These are phyloP conservation scores for Neonectria punicea DNA, from an alignment of 2,329 filamentous ascomycete genomes.

Conservation along the genomic window DNA sequence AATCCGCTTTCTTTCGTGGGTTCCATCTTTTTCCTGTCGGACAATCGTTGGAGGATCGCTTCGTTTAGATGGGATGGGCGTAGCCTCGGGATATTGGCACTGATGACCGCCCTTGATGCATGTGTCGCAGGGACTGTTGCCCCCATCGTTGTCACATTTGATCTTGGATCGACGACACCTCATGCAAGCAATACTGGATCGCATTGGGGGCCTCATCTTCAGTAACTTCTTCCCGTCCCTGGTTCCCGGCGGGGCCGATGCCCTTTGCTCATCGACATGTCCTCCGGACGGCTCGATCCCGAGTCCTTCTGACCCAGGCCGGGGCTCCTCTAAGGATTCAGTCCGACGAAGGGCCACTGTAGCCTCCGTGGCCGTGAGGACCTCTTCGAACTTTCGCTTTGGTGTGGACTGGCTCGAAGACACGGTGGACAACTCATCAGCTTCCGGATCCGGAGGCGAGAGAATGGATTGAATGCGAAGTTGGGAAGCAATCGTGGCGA, in stretches of 20 bases:
- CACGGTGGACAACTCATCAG: conserved; percentile 48
- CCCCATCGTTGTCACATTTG: conserved; percentile 84
- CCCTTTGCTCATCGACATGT: conserved; percentile 25
- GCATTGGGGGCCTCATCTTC: conserved; percentile 63
- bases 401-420: conserved; percentile 28
- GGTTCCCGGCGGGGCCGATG: conserved; percentile 2
- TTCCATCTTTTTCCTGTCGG: conserved; percentile 55
- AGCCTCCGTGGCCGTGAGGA: conserved; percentile 26
- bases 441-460: conserved; percentile 56
- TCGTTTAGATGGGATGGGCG: conserved; percentile 53
- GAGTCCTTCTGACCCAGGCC: conserved; percentile 19
- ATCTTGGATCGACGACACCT: conserved; percentile 84
- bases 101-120: conserved; percentile 78
- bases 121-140: conserved; percentile 76
- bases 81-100: conserved; percentile 73
- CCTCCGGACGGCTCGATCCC: conserved; percentile 20
- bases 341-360: conserved; percentile 13
- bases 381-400: conserved; percentile 33
- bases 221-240: conserved; percentile 29
- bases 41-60: conserved; percentile 49
- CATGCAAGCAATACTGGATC: conserved; percentile 82
- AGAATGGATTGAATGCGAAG: conserved; percentile 63
- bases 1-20: conserved; percentile 61
- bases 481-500: conserved; percentile 62
- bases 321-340: conserved; percentile 18